Evolutionary conservation across 2,329 filamentous ascomycete genomes (phyloP).

Genomic region (Sclerotinia subarctica): DNA sequence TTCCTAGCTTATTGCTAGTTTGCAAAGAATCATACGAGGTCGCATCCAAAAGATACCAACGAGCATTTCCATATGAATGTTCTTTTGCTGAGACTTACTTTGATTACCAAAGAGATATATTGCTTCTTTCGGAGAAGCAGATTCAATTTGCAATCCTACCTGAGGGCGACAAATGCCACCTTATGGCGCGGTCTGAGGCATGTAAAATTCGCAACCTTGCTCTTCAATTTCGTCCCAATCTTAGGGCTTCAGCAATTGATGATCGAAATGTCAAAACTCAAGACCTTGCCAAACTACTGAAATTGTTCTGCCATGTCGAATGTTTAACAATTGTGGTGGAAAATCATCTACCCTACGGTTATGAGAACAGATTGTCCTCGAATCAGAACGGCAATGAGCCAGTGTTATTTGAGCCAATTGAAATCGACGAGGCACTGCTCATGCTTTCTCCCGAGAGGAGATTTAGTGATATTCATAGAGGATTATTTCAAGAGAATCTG

Average conservation of each 20-base stretch:
- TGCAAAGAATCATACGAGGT: not conserved
- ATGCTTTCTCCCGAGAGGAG: not conserved
- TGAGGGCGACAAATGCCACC: not conserved
- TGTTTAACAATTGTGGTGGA: not conserved
- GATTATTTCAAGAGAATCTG: not conserved
- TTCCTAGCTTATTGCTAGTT: not conserved
- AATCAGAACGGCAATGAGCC: not conserved
- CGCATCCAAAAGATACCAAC: not conserved
- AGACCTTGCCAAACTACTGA: not conserved
- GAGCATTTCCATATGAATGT: not conserved
- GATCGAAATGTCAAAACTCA: not conserved
- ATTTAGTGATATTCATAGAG: not conserved
- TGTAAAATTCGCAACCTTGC: not conserved
- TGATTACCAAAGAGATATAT: not conserved
- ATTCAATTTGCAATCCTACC: not conserved
- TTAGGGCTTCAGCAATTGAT: not conserved
- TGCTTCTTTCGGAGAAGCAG: not conserved
- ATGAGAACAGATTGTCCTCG: not conserved
- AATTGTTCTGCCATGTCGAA: not conserved
- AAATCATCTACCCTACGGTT: not conserved
- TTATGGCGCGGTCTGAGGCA: not conserved
- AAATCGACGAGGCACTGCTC: not conserved
- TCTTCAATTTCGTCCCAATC: not conserved
- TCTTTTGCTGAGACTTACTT: slow-evolving; percentile 3
- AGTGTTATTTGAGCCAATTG: not conserved